phyloP scores from a whole-genome alignment of 2,329 filamentous ascomycete genomes.

The Xylariaceae sp. region DNA sequence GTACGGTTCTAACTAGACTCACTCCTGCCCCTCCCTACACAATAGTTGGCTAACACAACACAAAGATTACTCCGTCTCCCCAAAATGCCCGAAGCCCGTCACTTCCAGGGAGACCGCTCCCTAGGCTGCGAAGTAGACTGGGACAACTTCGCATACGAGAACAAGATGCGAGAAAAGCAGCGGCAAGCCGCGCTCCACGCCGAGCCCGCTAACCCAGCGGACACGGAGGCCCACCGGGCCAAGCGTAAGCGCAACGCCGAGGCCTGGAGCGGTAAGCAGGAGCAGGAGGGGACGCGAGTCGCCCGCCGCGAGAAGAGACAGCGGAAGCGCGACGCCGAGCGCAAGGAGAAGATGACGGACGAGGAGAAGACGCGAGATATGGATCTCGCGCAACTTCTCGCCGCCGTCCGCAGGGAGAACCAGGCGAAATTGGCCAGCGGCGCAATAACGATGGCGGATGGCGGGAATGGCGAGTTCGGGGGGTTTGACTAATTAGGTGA shows the following conservation, averaged over 20 bases:
- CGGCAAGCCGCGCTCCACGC: constrained; percentile 49
- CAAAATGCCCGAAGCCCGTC: constrained; percentile 85
- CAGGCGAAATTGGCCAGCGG: constrained; percentile 36
- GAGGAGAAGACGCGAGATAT: constrained; percentile 58
- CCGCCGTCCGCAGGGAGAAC: constrained; percentile 56
- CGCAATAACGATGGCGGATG: constrained; percentile 23
- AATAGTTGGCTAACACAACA: constrained; percentile 1
- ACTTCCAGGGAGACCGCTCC: constrained; percentile 62
- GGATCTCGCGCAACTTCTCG: constrained; percentile 60
- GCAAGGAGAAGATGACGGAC: constrained; percentile 60
- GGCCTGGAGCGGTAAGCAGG: constrained; percentile 68
- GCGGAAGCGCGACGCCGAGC: constrained; percentile 58
- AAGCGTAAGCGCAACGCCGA: constrained; percentile 57
- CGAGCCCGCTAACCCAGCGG: constrained; percentile 23
- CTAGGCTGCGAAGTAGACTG: constrained; percentile 61
- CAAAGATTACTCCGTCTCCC: constrained; percentile 65
- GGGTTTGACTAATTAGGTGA: constrained; percentile 44
- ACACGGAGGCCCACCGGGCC: constrained; percentile 37
- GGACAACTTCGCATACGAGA: constrained; percentile 63
- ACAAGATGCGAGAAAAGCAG: constrained; percentile 63
- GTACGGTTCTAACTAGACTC: neutral
- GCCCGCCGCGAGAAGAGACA: constrained; percentile 59
- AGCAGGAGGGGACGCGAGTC: constrained; percentile 57
- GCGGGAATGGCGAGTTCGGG: constrained; percentile 47
- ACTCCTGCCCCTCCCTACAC: neutral